These are phyloP conservation scores for Drechslerella stenobrocha DNA, from an alignment of 2,329 filamentous ascomycete genomes.

Conservation along the genomic window DNA sequence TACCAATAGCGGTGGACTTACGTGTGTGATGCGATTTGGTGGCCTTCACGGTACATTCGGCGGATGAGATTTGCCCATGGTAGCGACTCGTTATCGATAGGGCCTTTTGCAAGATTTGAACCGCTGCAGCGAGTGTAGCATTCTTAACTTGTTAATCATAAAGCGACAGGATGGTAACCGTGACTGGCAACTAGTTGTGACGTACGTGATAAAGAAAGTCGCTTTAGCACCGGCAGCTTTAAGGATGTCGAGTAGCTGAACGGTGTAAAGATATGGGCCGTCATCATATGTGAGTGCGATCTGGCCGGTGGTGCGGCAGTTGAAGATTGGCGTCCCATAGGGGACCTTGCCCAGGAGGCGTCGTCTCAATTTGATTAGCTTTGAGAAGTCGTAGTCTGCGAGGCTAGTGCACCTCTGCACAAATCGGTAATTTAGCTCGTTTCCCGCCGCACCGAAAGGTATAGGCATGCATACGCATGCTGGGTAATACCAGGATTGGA, in stretches of 20 bases:
- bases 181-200: neutral
- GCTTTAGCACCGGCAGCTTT: conserved; percentile 60
- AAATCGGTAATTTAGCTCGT: no score
- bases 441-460: no score
- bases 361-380: conserved; percentile 18
- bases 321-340: conserved; percentile 50
- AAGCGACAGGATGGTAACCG: neutral
- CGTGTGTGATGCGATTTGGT: conserved; percentile 63
- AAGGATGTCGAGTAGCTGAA: conserved; percentile 60
- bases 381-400: conserved; percentile 8
- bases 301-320: conserved; percentile 54
- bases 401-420: conserved; percentile 18
- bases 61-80: conserved; percentile 56
- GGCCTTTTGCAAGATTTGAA: conserved; percentile 51
- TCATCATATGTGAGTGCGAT: conserved; percentile 63
- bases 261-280: conserved; percentile 61
- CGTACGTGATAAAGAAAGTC: conserved; percentile 61
- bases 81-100: conserved; percentile 56
- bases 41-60: conserved; percentile 60
- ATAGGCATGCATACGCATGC: no score
- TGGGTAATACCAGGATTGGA: no score
- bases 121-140: conserved; percentile 16
- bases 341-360: conserved; percentile 18
- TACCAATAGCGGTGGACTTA: conserved; percentile 5
- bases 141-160: conserved; percentile 6